Conservation (phyloP, 176 grass and related monocot genomes). For the Sorghum bicolor region Sorghum_bicolor_NCBIv3 NC_012877.2:7727001-7727500, state of each 20-base stretch:
- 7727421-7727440: neutral
- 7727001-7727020: neutral
- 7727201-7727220: neutral
- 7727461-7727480: neutral
- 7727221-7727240: neutral
- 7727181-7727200: neutral
- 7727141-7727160: neutral
- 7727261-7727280: neutral
- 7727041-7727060: neutral
- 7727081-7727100: neutral
- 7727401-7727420: neutral
- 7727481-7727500: neutral
- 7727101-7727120: neutral
- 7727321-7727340: neutral
- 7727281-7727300: neutral
- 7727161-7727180: neutral
- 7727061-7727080: neutral
- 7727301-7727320: neutral
- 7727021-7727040: neutral
- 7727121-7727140: neutral
- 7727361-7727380: slow-evolving; percentile 16
- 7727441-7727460: neutral
- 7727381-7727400: neutral
- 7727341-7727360: neutral
- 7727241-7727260: neutral